phyloP scores from a whole-genome alignment of 2,329 filamentous ascomycete species.

The Calonectria montana region DNA sequence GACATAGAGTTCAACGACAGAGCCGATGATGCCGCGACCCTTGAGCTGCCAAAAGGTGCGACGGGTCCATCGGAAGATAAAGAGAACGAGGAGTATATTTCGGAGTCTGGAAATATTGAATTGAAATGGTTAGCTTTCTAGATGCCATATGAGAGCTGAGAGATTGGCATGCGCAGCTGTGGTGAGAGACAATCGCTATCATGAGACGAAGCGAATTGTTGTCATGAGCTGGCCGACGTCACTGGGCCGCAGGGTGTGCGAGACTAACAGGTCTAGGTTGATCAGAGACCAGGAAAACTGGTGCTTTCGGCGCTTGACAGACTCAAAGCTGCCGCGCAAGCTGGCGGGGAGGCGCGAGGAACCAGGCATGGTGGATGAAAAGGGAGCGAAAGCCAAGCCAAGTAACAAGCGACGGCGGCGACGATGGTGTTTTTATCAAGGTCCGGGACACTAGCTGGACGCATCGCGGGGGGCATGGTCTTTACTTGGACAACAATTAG shows the following conservation, averaged over 20 bases:
- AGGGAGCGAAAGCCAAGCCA: not conserved
- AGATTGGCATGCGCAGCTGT: not conserved
- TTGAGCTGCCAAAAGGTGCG: conserved; percentile 86
- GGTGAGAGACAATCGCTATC: not conserved
- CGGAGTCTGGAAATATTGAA: conserved; percentile 68
- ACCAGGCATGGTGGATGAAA: conserved; percentile 65
- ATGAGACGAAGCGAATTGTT: not conserved
- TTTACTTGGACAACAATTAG: conserved; percentile 48
- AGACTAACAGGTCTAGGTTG: conserved; percentile 76
- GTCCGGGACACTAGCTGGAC: conserved; percentile 12
- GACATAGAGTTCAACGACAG: conserved; percentile 78
- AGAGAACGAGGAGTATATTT: conserved; percentile 90
- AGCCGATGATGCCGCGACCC: conserved; percentile 88
- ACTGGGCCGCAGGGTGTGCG: not conserved
- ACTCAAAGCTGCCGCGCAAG: conserved; percentile 74
- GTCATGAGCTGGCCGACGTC: not conserved
- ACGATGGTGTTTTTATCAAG: conserved; percentile 19
- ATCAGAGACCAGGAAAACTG: conserved; percentile 68
- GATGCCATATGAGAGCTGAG: no score
- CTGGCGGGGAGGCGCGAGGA: conserved; percentile 78
- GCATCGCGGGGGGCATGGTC: conserved; percentile 41
- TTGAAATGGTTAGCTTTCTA: not conserved
- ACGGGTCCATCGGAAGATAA: conserved; percentile 85
- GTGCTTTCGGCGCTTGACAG: conserved; percentile 67
- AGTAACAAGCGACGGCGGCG: conserved; percentile 10